phyloP scores from a whole-genome alignment of 2,329 filamentous ascomycete genomes.

The Paraphaeosphaeria sporulosa region DNA sequence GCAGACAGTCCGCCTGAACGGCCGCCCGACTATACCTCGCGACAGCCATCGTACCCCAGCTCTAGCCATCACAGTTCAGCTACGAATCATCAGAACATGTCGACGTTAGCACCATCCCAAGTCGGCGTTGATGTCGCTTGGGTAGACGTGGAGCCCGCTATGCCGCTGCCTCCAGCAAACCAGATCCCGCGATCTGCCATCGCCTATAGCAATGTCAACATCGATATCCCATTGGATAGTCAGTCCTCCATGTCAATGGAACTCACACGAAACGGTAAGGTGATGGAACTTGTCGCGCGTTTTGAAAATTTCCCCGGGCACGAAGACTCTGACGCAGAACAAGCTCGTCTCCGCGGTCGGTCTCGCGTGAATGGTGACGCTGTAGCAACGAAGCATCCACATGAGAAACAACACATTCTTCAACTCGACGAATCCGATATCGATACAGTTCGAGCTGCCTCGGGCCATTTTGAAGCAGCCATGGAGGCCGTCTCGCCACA shows the following conservation, averaged over 20 bases:
- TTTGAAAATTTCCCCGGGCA: conserved; percentile 26
- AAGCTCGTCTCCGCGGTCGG: conserved; percentile 18
- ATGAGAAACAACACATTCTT: neutral
- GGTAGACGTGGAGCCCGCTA: conserved; percentile 10
- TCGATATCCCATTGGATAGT: conserved; percentile 29
- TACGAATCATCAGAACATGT: conserved; percentile 33
- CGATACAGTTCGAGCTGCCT: conserved; percentile 17
- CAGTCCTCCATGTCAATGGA: conserved; percentile 32
- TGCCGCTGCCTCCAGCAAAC: conserved; percentile 17
- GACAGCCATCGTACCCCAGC: conserved; percentile 15
- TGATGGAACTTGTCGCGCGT: conserved; percentile 29
- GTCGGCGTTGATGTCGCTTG: conserved; percentile 16
- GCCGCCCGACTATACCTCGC: conserved; percentile 9
- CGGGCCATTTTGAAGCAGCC: neutral
- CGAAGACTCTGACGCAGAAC: conserved; percentile 22
- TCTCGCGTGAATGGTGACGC: conserved; percentile 9
- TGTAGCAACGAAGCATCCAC: neutral
- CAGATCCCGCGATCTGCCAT: conserved; percentile 32
- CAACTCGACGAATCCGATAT: conserved; percentile 12
- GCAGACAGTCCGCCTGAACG: conserved; percentile 15
- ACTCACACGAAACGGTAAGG: conserved; percentile 38
- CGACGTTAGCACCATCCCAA: conserved; percentile 29
- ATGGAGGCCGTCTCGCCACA: neutral
- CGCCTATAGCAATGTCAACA: conserved; percentile 29
- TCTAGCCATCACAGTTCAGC: conserved; percentile 15